These are phyloP conservation scores for Rosa persica DNA, from an alignment of 306 rosid genomes.

Conservation along the genomic window DNA sequence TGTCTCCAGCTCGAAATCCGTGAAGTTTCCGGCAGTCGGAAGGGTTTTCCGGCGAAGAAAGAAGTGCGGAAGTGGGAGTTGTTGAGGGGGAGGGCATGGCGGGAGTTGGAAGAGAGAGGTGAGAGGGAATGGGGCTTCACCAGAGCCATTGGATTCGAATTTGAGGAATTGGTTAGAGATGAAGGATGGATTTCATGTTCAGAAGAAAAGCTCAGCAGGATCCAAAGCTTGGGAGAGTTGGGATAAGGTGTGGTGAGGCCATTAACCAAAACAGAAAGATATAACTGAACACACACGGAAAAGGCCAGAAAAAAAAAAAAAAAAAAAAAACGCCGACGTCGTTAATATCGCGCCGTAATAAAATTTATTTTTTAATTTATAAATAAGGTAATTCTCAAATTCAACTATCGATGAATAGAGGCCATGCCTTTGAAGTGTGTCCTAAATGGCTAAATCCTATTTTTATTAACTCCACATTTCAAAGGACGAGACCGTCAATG, in stretches of 20 bases:
- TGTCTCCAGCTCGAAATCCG: conserved; percentile 6
- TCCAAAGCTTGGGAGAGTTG: background rate
- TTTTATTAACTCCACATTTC: too few species aligned
- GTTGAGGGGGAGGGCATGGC: conserved; percentile 29
- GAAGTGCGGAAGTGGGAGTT: conserved; percentile 22
- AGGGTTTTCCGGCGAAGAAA: conserved; percentile 29
- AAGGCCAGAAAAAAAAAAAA: too few species aligned
- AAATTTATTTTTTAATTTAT: too few species aligned
- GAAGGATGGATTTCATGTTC: background rate
- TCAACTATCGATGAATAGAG: too few species aligned
- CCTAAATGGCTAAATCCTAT: too few species aligned
- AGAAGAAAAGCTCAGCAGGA: background rate
- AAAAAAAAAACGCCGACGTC: too few species aligned
- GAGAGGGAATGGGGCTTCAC: conserved; percentile 41
- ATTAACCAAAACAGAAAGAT: too few species aligned
- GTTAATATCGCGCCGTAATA: too few species aligned
- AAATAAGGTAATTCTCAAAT: too few species aligned
- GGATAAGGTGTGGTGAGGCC: background rate
- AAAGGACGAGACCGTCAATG: too few species aligned
- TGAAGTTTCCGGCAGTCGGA: conserved; percentile 26
- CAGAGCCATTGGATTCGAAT: conserved; percentile 43
- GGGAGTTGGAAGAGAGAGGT: conserved; percentile 41
- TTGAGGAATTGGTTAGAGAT: background rate
- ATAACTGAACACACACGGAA: too few species aligned
- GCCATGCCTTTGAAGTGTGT: too few species aligned